A percentile compares a stretch with the other conserved stretches of the same genome.
These are phyloP conservation scores for Hibiscus mutabilis DNA, from an alignment of 345 rosid genomes.

Conservation along the genomic window DNA sequence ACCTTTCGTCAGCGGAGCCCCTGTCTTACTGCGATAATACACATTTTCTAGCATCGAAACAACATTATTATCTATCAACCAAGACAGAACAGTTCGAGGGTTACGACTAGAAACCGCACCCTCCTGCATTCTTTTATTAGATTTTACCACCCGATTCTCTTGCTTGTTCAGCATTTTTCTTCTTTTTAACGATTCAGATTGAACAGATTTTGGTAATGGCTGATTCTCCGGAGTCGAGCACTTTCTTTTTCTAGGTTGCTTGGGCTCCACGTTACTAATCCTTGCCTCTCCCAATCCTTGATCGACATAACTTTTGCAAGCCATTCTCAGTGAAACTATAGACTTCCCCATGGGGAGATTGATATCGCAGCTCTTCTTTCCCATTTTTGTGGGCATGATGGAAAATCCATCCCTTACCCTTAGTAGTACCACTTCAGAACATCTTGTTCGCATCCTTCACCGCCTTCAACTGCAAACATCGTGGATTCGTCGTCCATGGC, in stretches of 20 bases:
- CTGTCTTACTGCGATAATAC: constrained; percentile 11
- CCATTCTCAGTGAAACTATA: constrained; percentile 15
- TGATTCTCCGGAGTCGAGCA: background rate
- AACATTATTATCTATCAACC: constrained; percentile 34
- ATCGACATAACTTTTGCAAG: constrained; percentile 10
- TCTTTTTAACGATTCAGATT: background rate
- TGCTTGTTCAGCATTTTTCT: background rate
- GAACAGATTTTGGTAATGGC: background rate
- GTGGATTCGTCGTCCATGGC: background rate
- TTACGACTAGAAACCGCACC: background rate
- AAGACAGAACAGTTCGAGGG: constrained; percentile 26
- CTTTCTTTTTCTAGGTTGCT: background rate
- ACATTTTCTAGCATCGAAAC: constrained; percentile 26
- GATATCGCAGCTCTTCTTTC: constrained; percentile 4
- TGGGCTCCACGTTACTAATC: background rate
- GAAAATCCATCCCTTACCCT: constrained; percentile 13
- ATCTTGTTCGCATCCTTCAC: background rate
- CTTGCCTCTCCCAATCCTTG: background rate
- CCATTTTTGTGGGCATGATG: background rate
- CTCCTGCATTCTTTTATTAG: background rate
- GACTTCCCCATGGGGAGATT: constrained; percentile 6
- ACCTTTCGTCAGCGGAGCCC: constrained; percentile 24
- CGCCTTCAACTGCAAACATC: background rate
- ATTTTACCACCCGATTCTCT: background rate
- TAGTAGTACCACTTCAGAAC: background rate